Evolutionary conservation across 2,329 filamentous ascomycete genomes (phyloP).

Genomic region (Colletotrichum theobromicola): DNA sequence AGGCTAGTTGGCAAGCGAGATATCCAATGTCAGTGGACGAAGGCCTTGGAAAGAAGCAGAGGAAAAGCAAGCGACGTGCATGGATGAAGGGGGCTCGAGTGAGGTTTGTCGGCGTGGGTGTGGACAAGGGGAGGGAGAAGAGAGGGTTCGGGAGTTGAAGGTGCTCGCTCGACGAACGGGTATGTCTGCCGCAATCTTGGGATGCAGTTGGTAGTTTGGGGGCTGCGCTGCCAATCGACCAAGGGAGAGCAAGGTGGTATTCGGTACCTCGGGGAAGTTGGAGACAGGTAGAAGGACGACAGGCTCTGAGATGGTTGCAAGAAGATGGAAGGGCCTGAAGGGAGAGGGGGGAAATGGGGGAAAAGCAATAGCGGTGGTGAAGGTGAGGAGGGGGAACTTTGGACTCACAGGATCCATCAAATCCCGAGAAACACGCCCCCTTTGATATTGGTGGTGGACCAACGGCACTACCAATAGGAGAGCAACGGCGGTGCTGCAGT

Average conservation of each 20-base stretch:
- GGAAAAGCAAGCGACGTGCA: constrained; percentile 8
- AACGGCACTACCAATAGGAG: constrained; percentile 8
- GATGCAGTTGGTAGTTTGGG: not conserved
- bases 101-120: not conserved
- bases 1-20: constrained; percentile 22
- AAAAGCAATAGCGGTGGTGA: not conserved
- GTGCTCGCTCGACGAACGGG: not conserved
- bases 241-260: not conserved
- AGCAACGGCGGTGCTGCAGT: constrained; percentile 4
- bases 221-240: not conserved
- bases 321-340: not conserved
- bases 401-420: constrained; percentile 3
- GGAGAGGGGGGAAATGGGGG: not conserved
- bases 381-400: not conserved
- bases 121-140: not conserved
- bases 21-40: constrained; percentile 20
- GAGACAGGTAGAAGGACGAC: not conserved
- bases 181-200: not conserved
- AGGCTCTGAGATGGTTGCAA: not conserved
- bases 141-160: not conserved
- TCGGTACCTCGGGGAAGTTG: not conserved
- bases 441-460: not conserved
- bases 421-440: not conserved
- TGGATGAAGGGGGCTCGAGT: not conserved
- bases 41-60: not conserved